phyloP scores from a whole-genome alignment of 139 green algal genomes.

The Monoraphidium neglectum region DNA sequence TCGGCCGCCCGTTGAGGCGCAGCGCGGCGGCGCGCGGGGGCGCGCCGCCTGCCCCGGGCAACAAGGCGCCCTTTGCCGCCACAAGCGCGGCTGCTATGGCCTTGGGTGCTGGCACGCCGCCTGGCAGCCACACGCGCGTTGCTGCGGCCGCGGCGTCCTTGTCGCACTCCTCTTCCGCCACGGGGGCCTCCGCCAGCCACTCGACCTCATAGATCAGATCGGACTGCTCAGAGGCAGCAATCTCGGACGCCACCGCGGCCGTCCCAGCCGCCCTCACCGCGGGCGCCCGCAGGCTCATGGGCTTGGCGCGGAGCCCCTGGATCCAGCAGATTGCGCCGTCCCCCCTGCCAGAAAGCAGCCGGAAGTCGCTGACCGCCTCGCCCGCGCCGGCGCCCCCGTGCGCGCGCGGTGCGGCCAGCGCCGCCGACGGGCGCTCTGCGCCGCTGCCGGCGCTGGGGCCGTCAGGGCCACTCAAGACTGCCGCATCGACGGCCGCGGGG shows the following conservation, averaged over 20 bases:
- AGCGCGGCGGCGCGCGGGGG: too few relatives aligned
- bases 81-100: too few relatives aligned
- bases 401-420: slow-evolving; percentile 2
- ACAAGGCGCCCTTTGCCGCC: too few relatives aligned
- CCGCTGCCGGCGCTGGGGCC: not conserved
- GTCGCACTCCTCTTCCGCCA: not conserved
- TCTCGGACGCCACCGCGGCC: not conserved
- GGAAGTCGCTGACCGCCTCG: slow-evolving; percentile 52
- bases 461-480: not conserved
- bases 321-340: slow-evolving; percentile 34
- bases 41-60: too few relatives aligned
- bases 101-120: too few relatives aligned
- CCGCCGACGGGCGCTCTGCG: not conserved
- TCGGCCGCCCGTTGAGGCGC: too few relatives aligned
- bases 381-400: slow-evolving; percentile 11
- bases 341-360: not conserved
- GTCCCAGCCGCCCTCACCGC: not conserved
- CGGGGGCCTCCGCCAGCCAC: slow-evolving; percentile 29
- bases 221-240: not conserved
- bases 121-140: too few relatives aligned
- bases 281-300: not conserved
- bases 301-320: slow-evolving; percentile 37
- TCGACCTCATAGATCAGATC: slow-evolving; percentile 27
- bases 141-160: not conserved
- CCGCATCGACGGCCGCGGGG: not conserved